These are phyloP conservation scores for Kodamaea kakaduensis DNA, from an alignment of 805 yeast species.

Conservation along the genomic window DNA sequence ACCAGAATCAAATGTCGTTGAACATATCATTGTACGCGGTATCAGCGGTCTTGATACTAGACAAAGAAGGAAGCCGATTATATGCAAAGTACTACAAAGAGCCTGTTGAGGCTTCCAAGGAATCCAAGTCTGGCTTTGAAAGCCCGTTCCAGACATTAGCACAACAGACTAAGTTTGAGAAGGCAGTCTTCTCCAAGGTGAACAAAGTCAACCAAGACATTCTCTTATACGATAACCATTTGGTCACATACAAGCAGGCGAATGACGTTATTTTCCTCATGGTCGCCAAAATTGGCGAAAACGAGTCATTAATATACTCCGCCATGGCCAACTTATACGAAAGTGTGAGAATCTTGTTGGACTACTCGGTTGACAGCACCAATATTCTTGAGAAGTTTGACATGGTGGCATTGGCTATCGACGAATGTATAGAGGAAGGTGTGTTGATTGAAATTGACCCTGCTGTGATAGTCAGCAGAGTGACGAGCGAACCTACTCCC, in stretches of 20 bases:
- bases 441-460: slow-evolving; percentile 88
- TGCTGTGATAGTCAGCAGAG: slow-evolving; percentile 81
- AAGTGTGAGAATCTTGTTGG: slow-evolving; percentile 72
- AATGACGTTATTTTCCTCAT: slow-evolving; percentile 71
- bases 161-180: slow-evolving; percentile 76
- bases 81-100: slow-evolving; percentile 81
- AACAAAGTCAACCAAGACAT: slow-evolving; percentile 78
- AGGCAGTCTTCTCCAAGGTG: slow-evolving; percentile 67
- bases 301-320: slow-evolving; percentile 75
- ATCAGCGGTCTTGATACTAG: slow-evolving; percentile 75
- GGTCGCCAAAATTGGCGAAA: slow-evolving; percentile 75
- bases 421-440: slow-evolving; percentile 93
- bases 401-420: slow-evolving; percentile 78
- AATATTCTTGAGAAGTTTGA: slow-evolving; percentile 81
- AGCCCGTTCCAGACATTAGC: slow-evolving; percentile 41
- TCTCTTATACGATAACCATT: slow-evolving; percentile 69
- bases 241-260: slow-evolving; percentile 82
- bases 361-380: slow-evolving; percentile 68
- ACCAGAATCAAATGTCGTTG: slow-evolving; percentile 30
- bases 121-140: slow-evolving; percentile 14
- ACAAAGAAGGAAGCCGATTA: slow-evolving; percentile 73
- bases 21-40: slow-evolving; percentile 74
- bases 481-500: slow-evolving; percentile 70
- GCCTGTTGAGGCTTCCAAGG: slow-evolving; percentile 27
- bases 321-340: slow-evolving; percentile 76